Evolutionary conservation across 148 eudicot genomes (phyloP).

Genomic region (Diospyros kaki): DNA sequence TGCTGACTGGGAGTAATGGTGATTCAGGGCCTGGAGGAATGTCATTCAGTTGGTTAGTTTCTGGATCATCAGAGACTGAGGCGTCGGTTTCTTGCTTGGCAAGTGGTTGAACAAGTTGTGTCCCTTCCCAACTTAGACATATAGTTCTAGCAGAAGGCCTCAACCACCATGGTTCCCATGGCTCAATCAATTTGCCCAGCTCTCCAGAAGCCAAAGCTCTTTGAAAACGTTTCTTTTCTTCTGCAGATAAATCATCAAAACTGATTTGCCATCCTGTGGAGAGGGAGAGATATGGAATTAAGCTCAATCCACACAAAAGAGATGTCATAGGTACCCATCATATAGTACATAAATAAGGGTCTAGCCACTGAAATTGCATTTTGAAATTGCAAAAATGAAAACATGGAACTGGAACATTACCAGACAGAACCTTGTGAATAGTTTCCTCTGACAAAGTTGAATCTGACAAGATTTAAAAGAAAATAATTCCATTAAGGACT

Average conservation of each 20-base stretch:
- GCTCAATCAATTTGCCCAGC: constrained; percentile 80
- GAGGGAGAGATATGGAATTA: constrained; percentile 9
- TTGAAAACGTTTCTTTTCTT: constrained; percentile 68
- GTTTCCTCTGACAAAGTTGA: constrained; percentile 72
- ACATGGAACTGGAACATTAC: constrained; percentile 26
- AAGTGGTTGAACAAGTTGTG: constrained; percentile 69
- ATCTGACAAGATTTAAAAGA: constrained; percentile 29
- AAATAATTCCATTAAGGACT: background rate
- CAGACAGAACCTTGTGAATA: constrained; percentile 71
- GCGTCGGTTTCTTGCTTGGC: constrained; percentile 20
- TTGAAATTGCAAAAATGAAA: background rate
- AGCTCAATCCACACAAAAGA: background rate
- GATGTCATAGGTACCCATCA: background rate
- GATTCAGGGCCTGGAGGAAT: constrained; percentile 79
- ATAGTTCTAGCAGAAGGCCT: constrained; percentile 63
- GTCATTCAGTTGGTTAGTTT: constrained; percentile 25
- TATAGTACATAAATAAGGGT: background rate
- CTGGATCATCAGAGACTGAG: constrained; percentile 19
- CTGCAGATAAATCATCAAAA: constrained; percentile 57
- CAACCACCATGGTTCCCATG: constrained; percentile 99
- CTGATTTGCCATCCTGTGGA: constrained; percentile 46
- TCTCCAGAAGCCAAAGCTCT: constrained; percentile 85
- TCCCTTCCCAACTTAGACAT: constrained; percentile 59
- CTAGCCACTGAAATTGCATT: background rate
- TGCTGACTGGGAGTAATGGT: constrained; percentile 51